phyloP scores from a whole-genome alignment of 352 stramenopile species.

The Phytophthora gonapodyides region DNA sequence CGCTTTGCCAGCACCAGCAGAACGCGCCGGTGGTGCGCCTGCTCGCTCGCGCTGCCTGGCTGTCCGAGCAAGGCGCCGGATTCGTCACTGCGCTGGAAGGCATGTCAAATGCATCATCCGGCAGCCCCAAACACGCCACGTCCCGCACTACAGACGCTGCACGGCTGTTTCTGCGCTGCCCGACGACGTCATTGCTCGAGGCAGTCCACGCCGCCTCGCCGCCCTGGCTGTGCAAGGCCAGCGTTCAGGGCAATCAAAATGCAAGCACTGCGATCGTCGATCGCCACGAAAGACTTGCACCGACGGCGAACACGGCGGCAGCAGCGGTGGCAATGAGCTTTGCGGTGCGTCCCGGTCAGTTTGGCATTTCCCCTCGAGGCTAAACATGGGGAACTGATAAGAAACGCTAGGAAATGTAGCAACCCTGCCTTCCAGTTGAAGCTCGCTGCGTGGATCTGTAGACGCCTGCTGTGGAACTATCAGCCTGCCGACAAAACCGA shows the following conservation, averaged over 20 bases:
- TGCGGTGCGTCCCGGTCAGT: too few species aligned
- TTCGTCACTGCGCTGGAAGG: constrained; percentile 7
- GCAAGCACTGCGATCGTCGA: background rate
- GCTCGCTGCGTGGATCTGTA: too few species aligned
- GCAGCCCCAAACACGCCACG: constrained; percentile 24
- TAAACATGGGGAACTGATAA: too few species aligned
- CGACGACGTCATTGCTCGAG: constrained; percentile 29
- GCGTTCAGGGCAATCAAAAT: too few species aligned
- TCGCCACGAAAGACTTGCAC: too few species aligned
- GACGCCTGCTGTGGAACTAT: too few species aligned
- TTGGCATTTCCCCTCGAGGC: too few species aligned
- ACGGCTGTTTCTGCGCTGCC: constrained; percentile 29
- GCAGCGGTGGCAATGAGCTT: too few species aligned
- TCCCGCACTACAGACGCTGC: constrained; percentile 13
- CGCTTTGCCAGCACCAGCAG: constrained; percentile 3
- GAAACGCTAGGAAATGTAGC: too few species aligned
- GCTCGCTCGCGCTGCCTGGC: background rate
- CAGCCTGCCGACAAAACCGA: too few species aligned
- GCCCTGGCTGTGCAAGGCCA: constrained; percentile 12
- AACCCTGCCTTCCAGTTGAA: too few species aligned
- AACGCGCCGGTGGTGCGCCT: constrained; percentile 3
- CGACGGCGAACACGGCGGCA: too few species aligned
- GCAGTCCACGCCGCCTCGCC: constrained; percentile 9
- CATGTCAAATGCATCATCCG: constrained; percentile 41
- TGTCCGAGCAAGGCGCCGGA: background rate